These are phyloP conservation scores for Verticillium albo-atrum DNA, from an alignment of 2,329 filamentous ascomycete genomes.

Conservation along the genomic window DNA sequence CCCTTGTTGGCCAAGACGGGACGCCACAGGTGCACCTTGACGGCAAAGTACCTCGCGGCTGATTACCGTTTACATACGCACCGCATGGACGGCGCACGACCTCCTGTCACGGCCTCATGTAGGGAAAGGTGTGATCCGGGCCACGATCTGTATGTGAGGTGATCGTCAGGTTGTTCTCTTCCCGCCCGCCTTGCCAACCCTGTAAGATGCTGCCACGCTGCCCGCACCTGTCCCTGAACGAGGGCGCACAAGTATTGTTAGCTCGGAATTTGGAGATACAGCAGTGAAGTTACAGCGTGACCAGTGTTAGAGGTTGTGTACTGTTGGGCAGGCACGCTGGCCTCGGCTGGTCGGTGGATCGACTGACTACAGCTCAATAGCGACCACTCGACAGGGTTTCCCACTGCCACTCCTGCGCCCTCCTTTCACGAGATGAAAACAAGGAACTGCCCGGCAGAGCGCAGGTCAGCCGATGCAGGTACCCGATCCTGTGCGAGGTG, in stretches of 20 bases:
- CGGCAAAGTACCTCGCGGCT: neutral
- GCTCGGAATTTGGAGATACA: neutral
- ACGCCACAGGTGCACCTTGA: neutral
- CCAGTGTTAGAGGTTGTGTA: neutral
- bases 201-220: neutral
- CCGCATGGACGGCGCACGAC: neutral
- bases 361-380: too few relatives aligned
- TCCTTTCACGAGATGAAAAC: neutral
- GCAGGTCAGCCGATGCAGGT: conserved; percentile 7
- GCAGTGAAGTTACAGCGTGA: neutral
- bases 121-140: neutral
- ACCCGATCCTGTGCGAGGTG: neutral
- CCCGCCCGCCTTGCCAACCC: neutral
- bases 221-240: neutral
- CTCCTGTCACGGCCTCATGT: neutral
- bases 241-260: neutral
- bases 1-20: neutral
- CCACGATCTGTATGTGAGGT: neutral
- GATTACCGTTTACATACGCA: neutral
- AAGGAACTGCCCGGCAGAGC: neutral
- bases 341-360: neutral
- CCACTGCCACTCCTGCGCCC: too few relatives aligned
- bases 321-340: neutral
- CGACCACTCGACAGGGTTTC: too few relatives aligned
- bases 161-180: neutral